A percentile compares a stretch with the other conserved stretches of the same genome.
phyloP scores from a whole-genome alignment of 2,329 filamentous ascomycete species.

The Zymoseptoria passerinii region DNA sequence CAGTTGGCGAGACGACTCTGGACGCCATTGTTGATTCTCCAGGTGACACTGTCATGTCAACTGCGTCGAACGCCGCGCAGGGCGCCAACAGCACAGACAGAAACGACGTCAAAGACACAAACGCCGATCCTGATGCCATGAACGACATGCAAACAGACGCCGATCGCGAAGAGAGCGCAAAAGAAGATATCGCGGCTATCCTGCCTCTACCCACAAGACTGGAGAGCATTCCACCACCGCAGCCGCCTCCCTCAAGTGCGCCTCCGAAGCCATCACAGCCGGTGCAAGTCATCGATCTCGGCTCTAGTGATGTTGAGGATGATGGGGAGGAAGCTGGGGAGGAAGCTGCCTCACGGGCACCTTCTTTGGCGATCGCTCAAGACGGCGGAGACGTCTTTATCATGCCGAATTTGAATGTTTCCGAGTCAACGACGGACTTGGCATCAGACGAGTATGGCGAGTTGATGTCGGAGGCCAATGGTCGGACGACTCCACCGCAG shows the following conservation, averaged over 20 bases:
- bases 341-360: neutral
- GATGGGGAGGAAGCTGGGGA: slow-evolving; percentile 10
- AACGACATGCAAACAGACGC: neutral
- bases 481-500: neutral
- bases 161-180: neutral
- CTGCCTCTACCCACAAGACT: neutral
- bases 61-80: neutral
- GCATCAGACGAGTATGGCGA: neutral
- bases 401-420: neutral
- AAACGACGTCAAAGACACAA: neutral
- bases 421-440: neutral
- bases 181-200: neutral
- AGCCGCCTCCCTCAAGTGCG: neutral
- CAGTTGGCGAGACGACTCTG: neutral
- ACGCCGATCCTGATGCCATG: neutral
- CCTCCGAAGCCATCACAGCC: neutral
- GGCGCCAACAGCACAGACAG: neutral
- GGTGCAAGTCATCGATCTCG: slow-evolving; percentile 19
- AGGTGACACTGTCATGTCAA: neutral
- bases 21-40: neutral
- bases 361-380: neutral
- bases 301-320: slow-evolving; percentile 20
- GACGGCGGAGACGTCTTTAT: slow-evolving; percentile 3
- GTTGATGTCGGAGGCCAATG: neutral
- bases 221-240: neutral